Evolutionary conservation across 768 basidiomycete species (phyloP).

Genomic region (Leccinum fibrillosum): DNA sequence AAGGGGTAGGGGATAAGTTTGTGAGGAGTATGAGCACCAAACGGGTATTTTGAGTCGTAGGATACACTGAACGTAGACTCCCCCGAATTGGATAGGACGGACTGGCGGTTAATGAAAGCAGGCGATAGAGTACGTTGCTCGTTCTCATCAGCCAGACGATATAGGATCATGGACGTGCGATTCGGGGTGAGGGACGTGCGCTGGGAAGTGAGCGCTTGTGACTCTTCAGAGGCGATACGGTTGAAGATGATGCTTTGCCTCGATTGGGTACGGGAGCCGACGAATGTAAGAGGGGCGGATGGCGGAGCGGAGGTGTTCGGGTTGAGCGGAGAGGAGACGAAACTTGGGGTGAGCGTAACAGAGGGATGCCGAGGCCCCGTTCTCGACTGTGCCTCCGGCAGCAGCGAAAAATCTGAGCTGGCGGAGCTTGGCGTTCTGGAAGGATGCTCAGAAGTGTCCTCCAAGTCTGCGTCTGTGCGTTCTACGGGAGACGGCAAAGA

Average conservation of each 20-base stretch:
- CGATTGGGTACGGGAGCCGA: constrained; percentile 38
- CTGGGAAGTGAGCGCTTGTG: constrained; percentile 37
- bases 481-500: constrained; percentile 1
- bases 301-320: constrained; percentile 32
- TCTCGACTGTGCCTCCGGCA: constrained; percentile 12
- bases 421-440: constrained; percentile 24
- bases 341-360: constrained; percentile 25
- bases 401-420: constrained; percentile 31
- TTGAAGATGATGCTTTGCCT: constrained; percentile 40
- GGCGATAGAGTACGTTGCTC: constrained; percentile 32
- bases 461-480: constrained; percentile 6
- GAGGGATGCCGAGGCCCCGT: constrained; percentile 22
- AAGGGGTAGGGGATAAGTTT: constrained; percentile 68
- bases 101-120: constrained; percentile 36
- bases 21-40: constrained; percentile 28
- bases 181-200: constrained; percentile 18
- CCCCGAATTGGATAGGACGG: constrained; percentile 49
- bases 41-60: constrained; percentile 66
- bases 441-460: constrained; percentile 1
- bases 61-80: constrained; percentile 49
- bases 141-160: constrained; percentile 47
- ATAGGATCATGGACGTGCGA: constrained; percentile 65
- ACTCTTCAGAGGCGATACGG: constrained; percentile 45
- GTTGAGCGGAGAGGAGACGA: constrained; percentile 54
- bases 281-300: constrained; percentile 5